Evolutionary conservation across 2,329 filamentous ascomycete genomes (phyloP), one percentile per base, ranked within the genome.

Genomic region (Colletotrichum aenigma): DNA sequence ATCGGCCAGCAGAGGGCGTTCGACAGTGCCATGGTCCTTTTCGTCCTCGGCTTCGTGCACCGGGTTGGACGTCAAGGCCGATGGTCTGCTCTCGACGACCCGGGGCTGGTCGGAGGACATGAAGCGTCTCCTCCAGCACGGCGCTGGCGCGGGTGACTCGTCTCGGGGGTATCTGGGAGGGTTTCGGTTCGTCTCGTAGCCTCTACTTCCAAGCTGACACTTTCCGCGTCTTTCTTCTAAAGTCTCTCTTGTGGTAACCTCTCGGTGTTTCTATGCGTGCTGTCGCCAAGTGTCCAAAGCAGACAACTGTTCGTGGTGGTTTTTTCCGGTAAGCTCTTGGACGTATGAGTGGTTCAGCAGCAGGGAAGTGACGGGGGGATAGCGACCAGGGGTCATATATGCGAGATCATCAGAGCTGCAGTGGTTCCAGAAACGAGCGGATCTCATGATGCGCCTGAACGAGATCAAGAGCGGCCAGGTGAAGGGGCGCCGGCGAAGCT

Each of bases 1-100:
- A 77, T 86, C 85, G 78, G 88, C 85, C 64, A 38, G 36, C 72
- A 78, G 12, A 62, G 75, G 67, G 15, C 74, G 74, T 58, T 75
- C 77, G 48, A 73, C 64, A 64, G 74, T 73, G 12, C 72, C 77
- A 75, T 71, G 70, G 52, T 74, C 75, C 69, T 73, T 75, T 55
- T 75, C 76, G 61, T 75, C 71, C 64, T 77, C 77, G 52, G 77
- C 72, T 60, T 78, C 77, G 66, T 70, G 69, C 30, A 66, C 65
- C 62, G 76, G 73, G 56, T 74, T 68, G 67, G 77, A 76, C 62
- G 76, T 78, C 67, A 77, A 55, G 58, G 70, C 73, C 64, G 74
- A 75, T 68, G 77, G 72, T 70, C 74, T 74, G 64, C 76, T 77
- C 77, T 79, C 79, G 66, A 75, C 71, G 66, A 72, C 76, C 56